Conservation (phyloP, 2,329 filamentous ascomycete species). For the Scorias spongiosa region DNA sequence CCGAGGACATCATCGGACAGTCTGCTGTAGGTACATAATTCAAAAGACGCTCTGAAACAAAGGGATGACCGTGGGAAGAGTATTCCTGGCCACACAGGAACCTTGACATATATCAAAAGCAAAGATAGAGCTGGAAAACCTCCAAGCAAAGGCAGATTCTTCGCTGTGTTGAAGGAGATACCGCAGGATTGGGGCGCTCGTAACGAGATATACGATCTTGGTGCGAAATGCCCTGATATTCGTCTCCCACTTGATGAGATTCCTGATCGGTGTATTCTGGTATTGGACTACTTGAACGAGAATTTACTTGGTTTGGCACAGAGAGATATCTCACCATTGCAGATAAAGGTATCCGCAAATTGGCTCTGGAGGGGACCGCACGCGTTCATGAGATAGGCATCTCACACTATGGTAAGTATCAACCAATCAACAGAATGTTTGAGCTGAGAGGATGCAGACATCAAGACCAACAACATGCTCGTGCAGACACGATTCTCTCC, state of each 20-base stretch:
- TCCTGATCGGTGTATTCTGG: conserved; percentile 30
- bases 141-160: conserved; percentile 11
- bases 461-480: conserved; percentile 32
- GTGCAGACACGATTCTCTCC: conserved; percentile 23
- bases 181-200: conserved; percentile 11
- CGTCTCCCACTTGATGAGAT: conserved; percentile 27
- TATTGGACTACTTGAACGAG: conserved; percentile 30
- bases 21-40: neutral
- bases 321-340: conserved; percentile 22
- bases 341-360: conserved; percentile 29
- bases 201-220: conserved; percentile 7
- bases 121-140: conserved; percentile 1
- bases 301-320: conserved; percentile 29
- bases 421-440: neutral
- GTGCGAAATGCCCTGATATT: conserved; percentile 20
- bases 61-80: neutral
- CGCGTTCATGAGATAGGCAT: conserved; percentile 24
- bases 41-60: conserved; percentile 1
- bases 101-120: neutral
- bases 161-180: conserved; percentile 16
- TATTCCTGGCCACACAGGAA: conserved; percentile 3
- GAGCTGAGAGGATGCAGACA: conserved; percentile 19
- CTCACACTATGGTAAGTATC: conserved; percentile 10
- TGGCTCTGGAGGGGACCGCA: conserved; percentile 26
- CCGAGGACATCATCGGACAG: neutral